Base-by-base conservation (phyloP, 805 yeast genomes). In the Pichia nanzhaoensis region DNA sequence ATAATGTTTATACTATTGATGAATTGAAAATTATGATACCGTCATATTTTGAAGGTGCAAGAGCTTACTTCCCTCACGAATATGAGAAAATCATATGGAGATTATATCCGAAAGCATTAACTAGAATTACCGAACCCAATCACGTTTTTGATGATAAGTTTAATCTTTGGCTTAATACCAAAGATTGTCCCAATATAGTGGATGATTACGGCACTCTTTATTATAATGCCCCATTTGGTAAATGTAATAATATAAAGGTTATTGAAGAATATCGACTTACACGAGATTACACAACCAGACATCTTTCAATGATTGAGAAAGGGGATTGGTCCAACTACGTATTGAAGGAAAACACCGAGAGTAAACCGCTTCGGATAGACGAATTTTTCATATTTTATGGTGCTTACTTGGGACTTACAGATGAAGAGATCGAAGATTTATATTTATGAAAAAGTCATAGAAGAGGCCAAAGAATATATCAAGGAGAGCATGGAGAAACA, bases 21-120 rank as follows among this genome's bases (percentile, higher is more conserved):
- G 78, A 75, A 40, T 57, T 84, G 14, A 56, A 68, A 9, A 83
- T 87, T 0, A 63, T 84, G 48, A 61, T 73, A 4, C 65, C 72
- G 30, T 71, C 84, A 0, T 51, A 67, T 17, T 80, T 77, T 51
- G 90, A 84, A 58, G 87, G 87, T 2, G 73, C 57, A 10, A 49
- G 66, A 14, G 68, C 74, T 1, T 68, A 67, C 45, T 59, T 77
- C 19, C 84, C 84, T 0, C 55, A 61, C 36, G 55, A 55, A 39
- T 60, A 60, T 46, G 55, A 68, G 9, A 57, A 61, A 7, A 55
- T 74, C 1, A 60, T 82, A 34, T 57, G 61, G 20, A 65, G 70
- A 34, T 85, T 82, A 56, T 82, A 82, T 47, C 63, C 59, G 5
- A 57, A 63, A 34, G 61, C 69, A 1, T 40, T 69, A 20, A 55